phyloP scores from a whole-genome alignment of 352 stramenopile species.

The Phytophthora sojae region DNA sequence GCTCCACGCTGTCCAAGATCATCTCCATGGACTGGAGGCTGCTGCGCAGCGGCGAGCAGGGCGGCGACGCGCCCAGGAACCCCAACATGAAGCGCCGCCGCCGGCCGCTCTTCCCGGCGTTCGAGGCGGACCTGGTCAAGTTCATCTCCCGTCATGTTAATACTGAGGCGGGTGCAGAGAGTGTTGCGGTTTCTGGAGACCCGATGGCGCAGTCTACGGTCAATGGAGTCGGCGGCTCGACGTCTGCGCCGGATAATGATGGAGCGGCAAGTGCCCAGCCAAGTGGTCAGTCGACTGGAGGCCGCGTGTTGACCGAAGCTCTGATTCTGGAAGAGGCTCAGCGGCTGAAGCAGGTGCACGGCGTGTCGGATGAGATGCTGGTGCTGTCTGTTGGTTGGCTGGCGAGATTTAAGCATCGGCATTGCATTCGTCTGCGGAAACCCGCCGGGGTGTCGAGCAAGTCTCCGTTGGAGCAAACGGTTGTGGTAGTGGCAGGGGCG shows the following conservation, averaged over 20 bases:
- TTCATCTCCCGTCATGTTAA: slow-evolving; percentile 48
- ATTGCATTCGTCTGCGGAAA: slow-evolving; percentile 76
- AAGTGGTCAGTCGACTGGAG: slow-evolving; percentile 1
- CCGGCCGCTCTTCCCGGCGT: slow-evolving; percentile 73
- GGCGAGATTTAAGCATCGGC: slow-evolving; percentile 73
- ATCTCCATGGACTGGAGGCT: slow-evolving; percentile 71
- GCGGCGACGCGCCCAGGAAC: slow-evolving; percentile 55
- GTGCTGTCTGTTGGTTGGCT: slow-evolving; percentile 81
- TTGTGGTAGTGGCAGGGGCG: neutral
- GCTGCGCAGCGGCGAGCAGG: slow-evolving; percentile 41
- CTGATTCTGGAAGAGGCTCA: slow-evolving; percentile 82
- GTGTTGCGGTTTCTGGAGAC: neutral
- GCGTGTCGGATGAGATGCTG: slow-evolving; percentile 69
- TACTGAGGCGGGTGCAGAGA: neutral
- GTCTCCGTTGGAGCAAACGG: slow-evolving; percentile 1
- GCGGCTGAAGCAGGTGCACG: slow-evolving; percentile 69
- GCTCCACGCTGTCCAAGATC: slow-evolving; percentile 83
- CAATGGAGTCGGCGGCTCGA: no score
- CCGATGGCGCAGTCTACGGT: no score
- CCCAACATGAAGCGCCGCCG: slow-evolving; percentile 80
- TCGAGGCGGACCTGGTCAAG: slow-evolving; percentile 71
- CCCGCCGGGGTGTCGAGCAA: slow-evolving; percentile 24
- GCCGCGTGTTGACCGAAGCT: slow-evolving; percentile 58
- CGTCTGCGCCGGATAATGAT: no score
- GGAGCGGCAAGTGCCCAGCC: neutral